Evolutionary conservation across 2,329 filamentous ascomycete species (phyloP).

Genomic region (Exophiala oligosperma): DNA sequence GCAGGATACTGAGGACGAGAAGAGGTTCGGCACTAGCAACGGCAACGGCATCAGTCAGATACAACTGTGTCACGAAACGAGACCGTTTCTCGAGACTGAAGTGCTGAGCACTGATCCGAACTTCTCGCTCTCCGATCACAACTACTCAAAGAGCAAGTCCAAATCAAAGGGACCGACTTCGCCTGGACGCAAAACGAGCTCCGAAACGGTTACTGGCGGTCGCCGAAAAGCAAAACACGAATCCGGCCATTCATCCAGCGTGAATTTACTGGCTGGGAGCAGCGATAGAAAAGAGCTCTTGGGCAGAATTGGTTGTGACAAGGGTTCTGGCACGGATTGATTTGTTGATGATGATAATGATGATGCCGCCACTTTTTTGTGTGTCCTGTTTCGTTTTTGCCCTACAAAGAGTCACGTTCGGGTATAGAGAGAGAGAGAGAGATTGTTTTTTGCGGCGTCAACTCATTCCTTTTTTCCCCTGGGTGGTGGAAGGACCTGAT

Average conservation of each 20-base stretch:
- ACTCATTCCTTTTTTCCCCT: too few relatives aligned
- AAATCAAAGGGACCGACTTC: conserved; percentile 12
- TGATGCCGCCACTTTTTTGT: neutral
- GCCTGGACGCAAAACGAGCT: conserved; percentile 6
- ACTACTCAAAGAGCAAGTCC: conserved; percentile 6
- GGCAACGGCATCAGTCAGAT: conserved; percentile 12
- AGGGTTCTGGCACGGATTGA: conserved; percentile 23
- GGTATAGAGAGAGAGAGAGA: too few relatives aligned
- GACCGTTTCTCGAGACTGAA: conserved; percentile 25
- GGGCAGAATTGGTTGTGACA: conserved; percentile 37
- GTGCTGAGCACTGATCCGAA: conserved; percentile 23
- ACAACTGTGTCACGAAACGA: conserved; percentile 18
- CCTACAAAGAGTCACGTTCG: too few relatives aligned
- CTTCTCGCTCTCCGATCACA: conserved; percentile 17
- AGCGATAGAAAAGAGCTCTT: conserved; percentile 34
- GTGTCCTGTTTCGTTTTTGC: neutral
- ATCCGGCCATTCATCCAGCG: conserved; percentile 25
- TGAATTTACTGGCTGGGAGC: conserved; percentile 26
- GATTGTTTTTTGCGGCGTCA: too few relatives aligned
- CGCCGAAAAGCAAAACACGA: conserved; percentile 23
- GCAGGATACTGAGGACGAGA: conserved; percentile 24
- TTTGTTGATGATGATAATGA: neutral
- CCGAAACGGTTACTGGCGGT: conserved; percentile 1
- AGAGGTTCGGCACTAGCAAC: neutral
- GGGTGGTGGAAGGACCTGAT: too few relatives aligned